Conservation (phyloP, 75 land plant species). For the Larix kaempferi region DNA sequence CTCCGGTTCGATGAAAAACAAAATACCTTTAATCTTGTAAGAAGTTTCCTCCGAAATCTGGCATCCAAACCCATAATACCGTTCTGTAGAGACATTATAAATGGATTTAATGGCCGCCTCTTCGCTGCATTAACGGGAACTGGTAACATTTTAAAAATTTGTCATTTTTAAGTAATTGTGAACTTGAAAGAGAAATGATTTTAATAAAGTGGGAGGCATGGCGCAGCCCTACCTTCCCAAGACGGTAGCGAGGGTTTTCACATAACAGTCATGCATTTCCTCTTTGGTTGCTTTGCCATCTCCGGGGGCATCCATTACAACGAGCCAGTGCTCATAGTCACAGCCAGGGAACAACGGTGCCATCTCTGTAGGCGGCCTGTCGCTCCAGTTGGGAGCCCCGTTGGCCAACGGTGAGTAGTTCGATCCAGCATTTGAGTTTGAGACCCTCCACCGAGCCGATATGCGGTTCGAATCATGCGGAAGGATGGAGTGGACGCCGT, state of each 20-base stretch:
- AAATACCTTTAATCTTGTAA: not conserved
- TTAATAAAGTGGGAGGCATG: too few relatives aligned
- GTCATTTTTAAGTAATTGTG: too few relatives aligned
- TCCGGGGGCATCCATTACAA: slow-evolving; percentile 58
- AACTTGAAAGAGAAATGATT: too few relatives aligned
- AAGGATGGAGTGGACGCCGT: not conserved
- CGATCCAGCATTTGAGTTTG: slow-evolving; percentile 21
- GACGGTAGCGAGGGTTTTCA: slow-evolving; percentile 49
- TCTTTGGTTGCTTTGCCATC: slow-evolving; percentile 50
- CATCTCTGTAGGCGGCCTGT: slow-evolving; percentile 59
- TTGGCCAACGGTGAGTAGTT: slow-evolving; percentile 32
- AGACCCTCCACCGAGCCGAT: slow-evolving; percentile 19
- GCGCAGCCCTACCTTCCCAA: slow-evolving; percentile 25
- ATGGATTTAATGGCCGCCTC: slow-evolving; percentile 8
- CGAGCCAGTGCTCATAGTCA: slow-evolving; percentile 64
- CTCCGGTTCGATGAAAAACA: not conserved
- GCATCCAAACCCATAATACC: slow-evolving; percentile 3
- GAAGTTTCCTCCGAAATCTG: not conserved
- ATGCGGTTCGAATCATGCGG: not conserved
- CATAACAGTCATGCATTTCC: slow-evolving; percentile 56
- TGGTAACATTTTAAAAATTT: too few relatives aligned
- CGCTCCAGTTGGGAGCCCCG: slow-evolving; percentile 28
- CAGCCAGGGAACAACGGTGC: slow-evolving; percentile 60
- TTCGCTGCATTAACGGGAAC: not conserved
- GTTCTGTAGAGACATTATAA: not conserved